Conservation (phyloP, 139 green algal species). For the Bryopsis sp. region DNA sequence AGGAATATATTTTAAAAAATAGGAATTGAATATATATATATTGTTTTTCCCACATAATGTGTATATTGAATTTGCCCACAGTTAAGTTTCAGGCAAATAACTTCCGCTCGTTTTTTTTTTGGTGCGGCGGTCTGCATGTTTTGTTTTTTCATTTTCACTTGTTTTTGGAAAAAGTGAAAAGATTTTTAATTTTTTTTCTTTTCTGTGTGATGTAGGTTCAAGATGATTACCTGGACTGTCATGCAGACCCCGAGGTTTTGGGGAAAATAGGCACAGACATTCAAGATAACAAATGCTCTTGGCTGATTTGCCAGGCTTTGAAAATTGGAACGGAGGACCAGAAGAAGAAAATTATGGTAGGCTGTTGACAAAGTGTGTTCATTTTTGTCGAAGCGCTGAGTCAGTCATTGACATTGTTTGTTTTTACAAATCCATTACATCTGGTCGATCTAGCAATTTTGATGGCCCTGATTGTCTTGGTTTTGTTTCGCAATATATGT, state of each 20-base stretch:
- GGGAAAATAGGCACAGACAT: constrained; percentile 99
- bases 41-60: too few species aligned
- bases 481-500: too few species aligned
- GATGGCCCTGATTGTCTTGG: too few species aligned
- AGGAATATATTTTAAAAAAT: background rate
- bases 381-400: background rate
- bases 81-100: too few species aligned
- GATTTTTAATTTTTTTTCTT: too few species aligned
- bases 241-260: constrained; percentile 83
- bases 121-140: too few species aligned
- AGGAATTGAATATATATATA: too few species aligned
- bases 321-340: constrained; percentile 64
- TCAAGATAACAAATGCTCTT: constrained; percentile 98
- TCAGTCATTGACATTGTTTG: too few species aligned
- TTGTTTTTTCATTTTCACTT: too few species aligned
- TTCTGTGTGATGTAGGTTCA: too few species aligned
- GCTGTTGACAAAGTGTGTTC: background rate
- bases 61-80: too few species aligned
- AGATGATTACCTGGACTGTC: constrained; percentile 97
- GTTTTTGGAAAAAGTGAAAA: background rate
- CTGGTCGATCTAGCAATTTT: background rate
- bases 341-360: constrained; percentile 66
- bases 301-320: constrained; percentile 91
- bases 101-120: too few species aligned
- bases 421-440: background rate